Base-by-base conservation (phyloP, 306 rosid genomes). In the Cicer pinnatifidum region DNA sequence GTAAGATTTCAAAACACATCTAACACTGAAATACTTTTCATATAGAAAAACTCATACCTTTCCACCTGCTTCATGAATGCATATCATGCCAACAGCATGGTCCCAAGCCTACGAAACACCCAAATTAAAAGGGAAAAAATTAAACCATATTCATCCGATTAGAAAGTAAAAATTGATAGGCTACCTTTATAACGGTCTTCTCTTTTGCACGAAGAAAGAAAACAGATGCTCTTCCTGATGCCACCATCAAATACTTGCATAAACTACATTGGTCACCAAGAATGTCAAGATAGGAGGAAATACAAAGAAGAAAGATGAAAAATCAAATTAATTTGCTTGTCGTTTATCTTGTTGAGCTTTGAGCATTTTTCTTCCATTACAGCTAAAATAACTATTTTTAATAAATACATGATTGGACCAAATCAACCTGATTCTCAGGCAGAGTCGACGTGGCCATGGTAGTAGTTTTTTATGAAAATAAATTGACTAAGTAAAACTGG, bases 241-340 rank as follows among this genome's bases (percentile, higher is more conserved):
- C 87, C 54, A 84, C 87, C 87, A 84, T 84, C 37, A 84, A 69
- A 74, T 84, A 78, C 73, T 84, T 84, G 83, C 64, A 69, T 65
- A 84, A 78, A 70, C 87, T 84, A 82, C 75, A 50, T 58, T 38
- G 19, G 9, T 69, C 44, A 72, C 67, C 16, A 77, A 48, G 12
- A 64, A 63, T 70, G 65, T 75, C 70, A 75, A 43, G 45, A 76
- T 51, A 80, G 73, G 37, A 63, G 52, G 44, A 54, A 28, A 56
- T 56, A 69, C 38, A 69, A 73, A 38, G 28, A 47, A 72, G 52
- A 46, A 39, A 53, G 59, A 40, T 41, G 28, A 33, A 39, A 77
- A 69, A 70, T 17, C 45, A 28, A 59, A 51, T 51, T 51, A 51
- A 6, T 50, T 51, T 51, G 57, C 20, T 6, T 13, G 57, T 8